These are phyloP conservation scores for Zalerion maritima DNA, from an alignment of 495 filamentous ascomycete genomes.

Conservation along the genomic window DNA sequence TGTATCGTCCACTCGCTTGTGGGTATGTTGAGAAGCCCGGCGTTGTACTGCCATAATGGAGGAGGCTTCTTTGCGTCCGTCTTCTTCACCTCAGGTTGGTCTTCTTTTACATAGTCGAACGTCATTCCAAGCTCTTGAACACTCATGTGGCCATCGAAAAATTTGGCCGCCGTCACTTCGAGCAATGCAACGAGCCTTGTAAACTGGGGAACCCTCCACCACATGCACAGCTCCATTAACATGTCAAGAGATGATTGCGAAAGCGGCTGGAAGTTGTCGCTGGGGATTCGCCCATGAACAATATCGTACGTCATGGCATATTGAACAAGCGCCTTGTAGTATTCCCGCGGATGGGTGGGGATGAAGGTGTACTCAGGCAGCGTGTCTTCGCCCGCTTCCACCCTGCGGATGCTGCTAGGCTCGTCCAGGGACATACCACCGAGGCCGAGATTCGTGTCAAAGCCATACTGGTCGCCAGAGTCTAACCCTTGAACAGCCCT, in stretches of 20 bases:
- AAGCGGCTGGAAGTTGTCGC: constrained; percentile 45
- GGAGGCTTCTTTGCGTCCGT: constrained; percentile 35
- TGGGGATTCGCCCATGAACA: constrained; percentile 30
- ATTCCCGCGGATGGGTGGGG: constrained; percentile 66
- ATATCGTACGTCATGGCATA: constrained; percentile 53
- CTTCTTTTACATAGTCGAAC: constrained; percentile 67
- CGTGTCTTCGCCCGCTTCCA: constrained; percentile 39
- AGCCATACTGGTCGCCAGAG: constrained; percentile 36
- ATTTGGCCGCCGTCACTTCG: constrained; percentile 74
- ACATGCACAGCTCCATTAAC: constrained; percentile 66
- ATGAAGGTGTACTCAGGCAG: constrained; percentile 81
- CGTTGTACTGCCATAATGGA: constrained; percentile 23
- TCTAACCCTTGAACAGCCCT: constrained; percentile 31
- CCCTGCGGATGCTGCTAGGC: constrained; percentile 29
- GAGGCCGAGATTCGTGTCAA: constrained; percentile 69
- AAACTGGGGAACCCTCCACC: constrained; percentile 83
- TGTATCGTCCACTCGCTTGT: constrained; percentile 59
- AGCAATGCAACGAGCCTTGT: constrained; percentile 69
- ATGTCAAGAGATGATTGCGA: constrained; percentile 74
- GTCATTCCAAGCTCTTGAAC: constrained; percentile 68
- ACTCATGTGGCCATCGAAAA: constrained; percentile 68
- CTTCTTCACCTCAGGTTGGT: constrained; percentile 42
- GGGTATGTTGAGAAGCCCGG: constrained; percentile 28
- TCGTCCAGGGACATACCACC: constrained; percentile 53
- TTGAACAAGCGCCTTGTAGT: constrained; percentile 63